phyloP scores from a whole-genome alignment of 1,139 yeast genomes.

The Kodamaea sp. region DNA sequence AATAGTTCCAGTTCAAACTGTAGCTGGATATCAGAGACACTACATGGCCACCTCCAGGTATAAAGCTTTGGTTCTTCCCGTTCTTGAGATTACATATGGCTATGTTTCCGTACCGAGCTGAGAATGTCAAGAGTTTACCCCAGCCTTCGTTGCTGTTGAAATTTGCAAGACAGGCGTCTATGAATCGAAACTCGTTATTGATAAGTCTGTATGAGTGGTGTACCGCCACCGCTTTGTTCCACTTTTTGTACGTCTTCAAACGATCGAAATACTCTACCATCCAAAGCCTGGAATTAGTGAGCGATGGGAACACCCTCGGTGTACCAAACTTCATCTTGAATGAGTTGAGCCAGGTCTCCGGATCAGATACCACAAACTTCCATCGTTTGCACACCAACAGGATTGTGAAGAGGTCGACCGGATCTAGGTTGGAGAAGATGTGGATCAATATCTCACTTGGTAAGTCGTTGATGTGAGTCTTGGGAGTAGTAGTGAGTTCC shows the following conservation, averaged over 20 bases:
- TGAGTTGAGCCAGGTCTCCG: constrained; percentile 61
- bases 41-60: constrained; percentile 39
- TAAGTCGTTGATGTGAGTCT: constrained; percentile 33
- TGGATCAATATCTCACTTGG: constrained; percentile 62
- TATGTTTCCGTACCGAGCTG: constrained; percentile 36
- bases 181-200: constrained; percentile 25
- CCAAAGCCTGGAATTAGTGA: constrained; percentile 55
- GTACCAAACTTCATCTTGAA: constrained; percentile 49
- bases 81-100: constrained; percentile 38
- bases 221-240: constrained; percentile 50
- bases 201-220: constrained; percentile 35
- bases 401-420: constrained; percentile 49
- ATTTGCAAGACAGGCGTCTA: constrained; percentile 34
- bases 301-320: constrained; percentile 51
- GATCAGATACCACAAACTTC: constrained; percentile 53
- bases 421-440: constrained; percentile 58
- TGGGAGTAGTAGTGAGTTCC: neutral
- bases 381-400: constrained; percentile 58
- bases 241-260: constrained; percentile 40
- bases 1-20: constrained; percentile 37
- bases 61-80: constrained; percentile 44
- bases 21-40: constrained; percentile 23
- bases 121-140: constrained; percentile 40
- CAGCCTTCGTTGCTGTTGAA: constrained; percentile 39
- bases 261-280: constrained; percentile 57